These are phyloP conservation scores for Carex pumila DNA, from an alignment of 176 grass and related monocot species.

Conservation along the genomic window DNA sequence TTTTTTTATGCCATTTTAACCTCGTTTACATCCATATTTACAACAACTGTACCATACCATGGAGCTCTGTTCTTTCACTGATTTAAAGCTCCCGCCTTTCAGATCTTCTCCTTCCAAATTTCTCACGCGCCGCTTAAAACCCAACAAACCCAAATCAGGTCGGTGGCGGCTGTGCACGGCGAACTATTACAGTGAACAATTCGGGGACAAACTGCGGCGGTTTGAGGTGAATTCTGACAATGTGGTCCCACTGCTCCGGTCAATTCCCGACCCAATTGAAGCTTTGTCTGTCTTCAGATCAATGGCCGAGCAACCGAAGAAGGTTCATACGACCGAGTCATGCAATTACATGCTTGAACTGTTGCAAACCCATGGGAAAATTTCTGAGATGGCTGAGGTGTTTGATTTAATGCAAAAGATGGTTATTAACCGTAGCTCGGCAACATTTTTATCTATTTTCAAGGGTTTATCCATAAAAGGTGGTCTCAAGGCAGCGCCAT, in stretches of 20 bases:
- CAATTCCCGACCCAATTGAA: conserved; percentile 34
- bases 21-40: no score
- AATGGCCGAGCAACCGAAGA: conserved; percentile 34
- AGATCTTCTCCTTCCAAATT: conserved; percentile 23
- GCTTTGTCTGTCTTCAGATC: conserved; percentile 55
- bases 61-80: conserved; percentile 19
- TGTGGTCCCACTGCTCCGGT: conserved; percentile 47
- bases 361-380: conserved; percentile 46
- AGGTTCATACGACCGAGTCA: conserved; percentile 68
- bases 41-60: conserved; percentile 7
- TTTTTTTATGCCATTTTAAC: no score
- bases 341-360: conserved; percentile 94
- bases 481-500: conserved; percentile 51
- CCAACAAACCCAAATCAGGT: not conserved
- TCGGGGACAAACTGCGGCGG: not conserved
- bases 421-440: conserved; percentile 50
- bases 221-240: conserved; percentile 19
- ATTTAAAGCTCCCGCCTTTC: conserved; percentile 12
- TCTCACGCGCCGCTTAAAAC: conserved; percentile 1
- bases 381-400: conserved; percentile 68
- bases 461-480: conserved; percentile 43
- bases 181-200: not conserved
- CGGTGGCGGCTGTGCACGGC: conserved; percentile 3
- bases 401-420: conserved; percentile 95
- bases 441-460: conserved; percentile 66